Evolutionary conservation across 2,329 filamentous ascomycete genomes (phyloP), one percentile per base, ranked within the genome.

Genomic region (Chaetoscypha palmicola): DNA sequence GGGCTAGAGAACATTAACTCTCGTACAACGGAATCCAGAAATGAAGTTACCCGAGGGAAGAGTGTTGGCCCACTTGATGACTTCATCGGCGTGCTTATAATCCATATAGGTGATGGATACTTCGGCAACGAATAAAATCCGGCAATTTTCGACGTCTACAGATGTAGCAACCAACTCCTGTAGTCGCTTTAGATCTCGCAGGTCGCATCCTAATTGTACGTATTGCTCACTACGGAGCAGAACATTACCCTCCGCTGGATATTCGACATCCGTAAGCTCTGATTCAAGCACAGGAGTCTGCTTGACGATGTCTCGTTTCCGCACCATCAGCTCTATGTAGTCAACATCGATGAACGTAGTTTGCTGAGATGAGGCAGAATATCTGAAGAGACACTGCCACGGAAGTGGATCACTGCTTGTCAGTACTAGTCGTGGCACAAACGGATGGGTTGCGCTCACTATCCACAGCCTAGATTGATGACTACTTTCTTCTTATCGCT

Each of bases 101-200:
- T 88, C 79, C 86, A 95, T 94, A 57, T 94, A 94, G 1, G 88
- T 92, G 31, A 94, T 77, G 3, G 89, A 94, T 11, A 95, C 89
- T 64, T 97, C 91, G 1, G 89, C 89, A 20, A 89, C 75, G 56
- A 92, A 94, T 19, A 96, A 68, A 2, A 95, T 74, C 2, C 74
- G 70, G 46, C 76, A 79, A 5, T 76, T 67, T 1, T 72, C 60
- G 12, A 82, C 60, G 30, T 81, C 68, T 2, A 87, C 60, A 34
- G 83, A 70, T 9, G 65, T 65, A 14, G 72, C 71, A 19, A 95
- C 65, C 3, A 77, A 69, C 4, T 67, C 59, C 45, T 81, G 69
- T 8, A 96, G 68, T 12, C 68, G 69, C 17, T 69, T 59, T 4
- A 89, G 68, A 41, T 91, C 73, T 30, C 82, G 76, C 28, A 96